Percentiles rank a stretch among this genome's conserved stretches.
phyloP scores from a whole-genome alignment of 352 stramenopile genomes.

The Blastocystis sp. region DNA sequence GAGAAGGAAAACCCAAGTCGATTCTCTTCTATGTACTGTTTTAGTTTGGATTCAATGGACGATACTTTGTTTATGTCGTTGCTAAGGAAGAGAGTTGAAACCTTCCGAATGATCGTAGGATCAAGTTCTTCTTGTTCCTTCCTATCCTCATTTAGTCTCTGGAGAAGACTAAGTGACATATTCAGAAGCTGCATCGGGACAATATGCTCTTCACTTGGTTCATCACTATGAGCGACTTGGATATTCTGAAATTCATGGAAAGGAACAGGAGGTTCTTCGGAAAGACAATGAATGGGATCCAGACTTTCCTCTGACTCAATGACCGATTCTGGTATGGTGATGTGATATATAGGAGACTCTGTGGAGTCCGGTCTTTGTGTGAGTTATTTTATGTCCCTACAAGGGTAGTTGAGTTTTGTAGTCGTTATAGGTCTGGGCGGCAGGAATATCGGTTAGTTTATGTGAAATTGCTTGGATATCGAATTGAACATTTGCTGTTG shows the following conservation, averaged over 20 bases:
- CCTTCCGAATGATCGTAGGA: neutral
- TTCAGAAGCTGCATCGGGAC: neutral
- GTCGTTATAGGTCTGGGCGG: neutral
- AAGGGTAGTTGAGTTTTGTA: neutral
- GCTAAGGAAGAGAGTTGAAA: neutral
- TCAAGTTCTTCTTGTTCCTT: neutral
- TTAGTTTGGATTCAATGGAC: neutral
- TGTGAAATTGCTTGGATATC: slow-evolving; percentile 25
- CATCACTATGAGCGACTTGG: neutral
- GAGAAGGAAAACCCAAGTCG: neutral
- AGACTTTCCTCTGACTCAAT: neutral
- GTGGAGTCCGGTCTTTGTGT: neutral
- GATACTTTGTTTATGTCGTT: neutral
- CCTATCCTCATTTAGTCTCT: neutral
- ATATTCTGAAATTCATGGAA: neutral
- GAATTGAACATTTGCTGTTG: slow-evolving; percentile 47
- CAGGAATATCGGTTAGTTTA: neutral
- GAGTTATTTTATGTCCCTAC: neutral
- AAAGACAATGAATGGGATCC: neutral
- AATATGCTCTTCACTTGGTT: neutral
- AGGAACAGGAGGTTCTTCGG: neutral
- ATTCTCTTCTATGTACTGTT: neutral
- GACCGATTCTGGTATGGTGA: neutral
- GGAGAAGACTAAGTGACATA: neutral
- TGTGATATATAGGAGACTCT: neutral